These are phyloP conservation scores for Caryopteris hybrid DNA, from an alignment of 305 asterid genomes.

Conservation along the genomic window DNA sequence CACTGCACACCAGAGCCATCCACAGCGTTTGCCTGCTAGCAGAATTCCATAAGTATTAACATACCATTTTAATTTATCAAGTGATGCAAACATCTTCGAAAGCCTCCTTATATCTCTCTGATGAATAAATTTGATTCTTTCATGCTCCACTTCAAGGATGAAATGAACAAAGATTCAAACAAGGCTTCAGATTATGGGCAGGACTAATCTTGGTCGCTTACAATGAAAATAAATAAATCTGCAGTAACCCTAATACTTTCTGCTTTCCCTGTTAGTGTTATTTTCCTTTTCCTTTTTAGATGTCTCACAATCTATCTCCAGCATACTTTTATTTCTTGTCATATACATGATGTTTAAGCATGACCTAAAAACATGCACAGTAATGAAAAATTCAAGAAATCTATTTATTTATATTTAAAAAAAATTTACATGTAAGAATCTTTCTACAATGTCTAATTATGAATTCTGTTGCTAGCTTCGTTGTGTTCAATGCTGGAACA, in stretches of 20 bases:
- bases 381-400: background rate
- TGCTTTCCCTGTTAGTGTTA: background rate
- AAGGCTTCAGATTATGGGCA: background rate
- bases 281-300: background rate
- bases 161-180: background rate
- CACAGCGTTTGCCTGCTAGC: background rate
- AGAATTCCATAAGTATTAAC: background rate
- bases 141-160: background rate
- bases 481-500: constrained; percentile 15
- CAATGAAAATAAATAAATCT: background rate
- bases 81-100: background rate
- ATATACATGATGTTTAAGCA: background rate
- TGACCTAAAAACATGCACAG: background rate
- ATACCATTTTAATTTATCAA: background rate
- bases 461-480: constrained; percentile 21
- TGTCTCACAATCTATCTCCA: background rate
- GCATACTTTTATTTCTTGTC: background rate
- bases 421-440: constrained; percentile 1
- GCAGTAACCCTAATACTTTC: background rate
- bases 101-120: background rate
- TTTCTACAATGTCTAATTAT: background rate
- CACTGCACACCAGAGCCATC: background rate
- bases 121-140: background rate
- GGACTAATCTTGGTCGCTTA: background rate
- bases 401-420: background rate